phyloP scores from a whole-genome alignment of 2,329 filamentous ascomycete genomes.

The Whalleya microplaca region DNA sequence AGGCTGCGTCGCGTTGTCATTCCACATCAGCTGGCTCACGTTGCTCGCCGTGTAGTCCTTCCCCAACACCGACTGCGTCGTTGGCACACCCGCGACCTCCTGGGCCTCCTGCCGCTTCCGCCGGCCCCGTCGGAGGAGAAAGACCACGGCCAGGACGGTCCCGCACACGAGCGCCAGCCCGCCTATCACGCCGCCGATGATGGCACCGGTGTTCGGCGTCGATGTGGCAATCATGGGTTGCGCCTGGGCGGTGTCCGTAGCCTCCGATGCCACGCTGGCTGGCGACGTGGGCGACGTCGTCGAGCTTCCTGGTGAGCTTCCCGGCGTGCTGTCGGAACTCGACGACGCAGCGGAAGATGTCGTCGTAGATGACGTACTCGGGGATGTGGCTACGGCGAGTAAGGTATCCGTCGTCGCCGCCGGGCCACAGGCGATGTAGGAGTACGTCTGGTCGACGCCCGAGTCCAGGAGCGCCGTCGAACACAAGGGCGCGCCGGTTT shows the following conservation, averaged over 20 bases:
- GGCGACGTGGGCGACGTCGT: neutral
- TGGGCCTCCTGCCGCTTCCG: neutral
- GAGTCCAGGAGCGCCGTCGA: slow-evolving; percentile 40
- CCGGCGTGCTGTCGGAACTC: neutral
- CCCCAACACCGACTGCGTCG: neutral
- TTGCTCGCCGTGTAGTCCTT: neutral
- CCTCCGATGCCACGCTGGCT: neutral
- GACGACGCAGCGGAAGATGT: neutral
- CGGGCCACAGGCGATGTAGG: slow-evolving; percentile 41
- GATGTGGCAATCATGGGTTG: neutral
- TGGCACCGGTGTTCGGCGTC: slow-evolving; percentile 35
- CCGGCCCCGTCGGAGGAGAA: neutral
- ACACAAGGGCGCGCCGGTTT: slow-evolving; percentile 22
- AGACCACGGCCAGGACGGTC: slow-evolving; percentile 1
- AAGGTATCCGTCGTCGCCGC: slow-evolving; percentile 30
- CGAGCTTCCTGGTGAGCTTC: neutral
- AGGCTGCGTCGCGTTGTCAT: neutral
- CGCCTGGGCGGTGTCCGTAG: neutral
- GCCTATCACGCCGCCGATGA: slow-evolving; percentile 41
- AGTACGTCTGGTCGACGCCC: slow-evolving; percentile 37
- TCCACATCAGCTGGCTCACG: neutral
- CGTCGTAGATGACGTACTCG: slow-evolving; percentile 7
- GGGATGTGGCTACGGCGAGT: slow-evolving; percentile 8
- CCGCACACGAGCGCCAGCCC: slow-evolving; percentile 40
- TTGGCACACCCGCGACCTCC: neutral